Percentiles rank a stretch among this genome's conserved stretches.
phyloP scores from a whole-genome alignment of 2,329 filamentous ascomycete genomes.

The Neonectria magnoliae region DNA sequence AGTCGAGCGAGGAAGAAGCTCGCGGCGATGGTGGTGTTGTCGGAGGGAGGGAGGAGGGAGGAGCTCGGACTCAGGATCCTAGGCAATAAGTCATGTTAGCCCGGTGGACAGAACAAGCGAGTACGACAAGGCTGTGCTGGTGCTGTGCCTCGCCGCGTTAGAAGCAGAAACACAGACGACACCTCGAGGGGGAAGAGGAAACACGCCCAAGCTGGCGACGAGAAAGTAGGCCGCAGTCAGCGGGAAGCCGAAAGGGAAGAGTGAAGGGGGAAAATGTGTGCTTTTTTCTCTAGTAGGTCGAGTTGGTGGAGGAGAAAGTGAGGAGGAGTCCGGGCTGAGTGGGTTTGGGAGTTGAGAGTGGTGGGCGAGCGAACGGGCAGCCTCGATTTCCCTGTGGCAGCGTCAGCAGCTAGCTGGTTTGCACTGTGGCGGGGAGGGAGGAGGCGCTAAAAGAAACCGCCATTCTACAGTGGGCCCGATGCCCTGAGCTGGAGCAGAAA shows the following conservation, averaged over 20 bases:
- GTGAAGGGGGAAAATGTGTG: conserved; percentile 4
- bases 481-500: no score
- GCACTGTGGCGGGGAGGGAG: no score
- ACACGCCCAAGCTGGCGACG: neutral
- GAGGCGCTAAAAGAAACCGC: no score
- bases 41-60: conserved; percentile 11
- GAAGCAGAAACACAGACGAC: neutral
- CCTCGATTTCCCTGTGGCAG: conserved; percentile 29
- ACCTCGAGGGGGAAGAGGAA: neutral
- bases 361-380: conserved; percentile 29
- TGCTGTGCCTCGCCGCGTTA: neutral
- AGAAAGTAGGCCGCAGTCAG: neutral
- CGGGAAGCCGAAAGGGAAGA: neutral
- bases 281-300: neutral
- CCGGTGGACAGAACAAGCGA: conserved; percentile 5
- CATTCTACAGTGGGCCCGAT: no score
- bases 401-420: neutral
- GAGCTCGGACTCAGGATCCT: conserved; percentile 23
- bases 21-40: conserved; percentile 15
- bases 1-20: neutral
- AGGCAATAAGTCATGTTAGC: conserved; percentile 22
- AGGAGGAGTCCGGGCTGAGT: conserved; percentile 15
- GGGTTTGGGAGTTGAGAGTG: conserved; percentile 13
- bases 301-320: conserved; percentile 10
- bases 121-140: conserved; percentile 13